phyloP scores from a whole-genome alignment of 192 early-diverging fungal genomes.

The Entomortierella parvispora region DNA sequence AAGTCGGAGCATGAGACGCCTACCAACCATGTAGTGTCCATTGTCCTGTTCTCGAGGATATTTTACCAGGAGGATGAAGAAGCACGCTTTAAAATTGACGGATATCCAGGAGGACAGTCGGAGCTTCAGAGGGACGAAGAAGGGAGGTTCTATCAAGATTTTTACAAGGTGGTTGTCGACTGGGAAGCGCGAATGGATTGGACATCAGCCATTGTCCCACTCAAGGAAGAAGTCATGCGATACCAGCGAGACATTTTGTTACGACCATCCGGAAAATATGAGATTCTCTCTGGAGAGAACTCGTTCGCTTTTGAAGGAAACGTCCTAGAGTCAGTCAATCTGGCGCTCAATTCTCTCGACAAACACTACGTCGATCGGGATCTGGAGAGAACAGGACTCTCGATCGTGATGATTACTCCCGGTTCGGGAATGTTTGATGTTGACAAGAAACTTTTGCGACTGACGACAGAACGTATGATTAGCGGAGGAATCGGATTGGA shows the following conservation, averaged over 20 bases:
- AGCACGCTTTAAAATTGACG: slow-evolving; percentile 25
- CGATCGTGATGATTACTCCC: slow-evolving; percentile 90
- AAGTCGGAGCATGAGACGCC: slow-evolving; percentile 55
- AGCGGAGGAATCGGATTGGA: slow-evolving; percentile 92
- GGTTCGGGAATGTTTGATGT: slow-evolving; percentile 92
- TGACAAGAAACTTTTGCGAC: slow-evolving; percentile 81
- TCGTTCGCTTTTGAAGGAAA: slow-evolving; percentile 92
- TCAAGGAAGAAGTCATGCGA: slow-evolving; percentile 81
- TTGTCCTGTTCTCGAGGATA: slow-evolving; percentile 93
- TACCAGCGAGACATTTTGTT: slow-evolving; percentile 77
- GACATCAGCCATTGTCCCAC: slow-evolving; percentile 66
- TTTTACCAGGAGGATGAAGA: slow-evolving; percentile 72
- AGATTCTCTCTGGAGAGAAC: slow-evolving; percentile 77
- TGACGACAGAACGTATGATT: slow-evolving; percentile 95
- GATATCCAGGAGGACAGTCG: slow-evolving; percentile 40
- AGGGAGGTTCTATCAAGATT: slow-evolving; percentile 86
- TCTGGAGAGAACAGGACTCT: slow-evolving; percentile 87
- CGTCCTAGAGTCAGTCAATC: slow-evolving; percentile 94
- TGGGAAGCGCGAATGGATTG: slow-evolving; percentile 88
- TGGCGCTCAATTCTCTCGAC: slow-evolving; percentile 95
- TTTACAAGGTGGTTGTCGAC: slow-evolving; percentile 94
- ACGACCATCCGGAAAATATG: slow-evolving; percentile 55
- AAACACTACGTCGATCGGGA: slow-evolving; percentile 97
- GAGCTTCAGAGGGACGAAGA: slow-evolving; percentile 57
- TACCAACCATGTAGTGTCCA: slow-evolving; percentile 95